These are phyloP conservation scores for Corynascus novoguineensis DNA, from an alignment of 495 filamentous ascomycete species.

Conservation along the genomic window DNA sequence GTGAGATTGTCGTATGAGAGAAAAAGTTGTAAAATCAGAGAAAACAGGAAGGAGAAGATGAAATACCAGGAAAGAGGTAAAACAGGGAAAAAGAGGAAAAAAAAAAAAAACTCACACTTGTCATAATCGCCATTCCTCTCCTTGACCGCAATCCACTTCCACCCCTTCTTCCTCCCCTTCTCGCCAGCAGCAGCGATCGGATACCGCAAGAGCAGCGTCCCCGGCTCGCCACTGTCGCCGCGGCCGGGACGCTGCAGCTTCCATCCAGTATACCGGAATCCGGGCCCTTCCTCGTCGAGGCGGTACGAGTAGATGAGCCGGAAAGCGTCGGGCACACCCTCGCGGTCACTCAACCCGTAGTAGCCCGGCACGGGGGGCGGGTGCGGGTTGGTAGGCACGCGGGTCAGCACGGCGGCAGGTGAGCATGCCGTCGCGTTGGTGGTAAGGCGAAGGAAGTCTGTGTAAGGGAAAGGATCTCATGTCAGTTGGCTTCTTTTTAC, in stretches of 20 bases:
- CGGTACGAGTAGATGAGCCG: conserved; percentile 18
- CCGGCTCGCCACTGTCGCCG: not conserved
- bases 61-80: not conserved
- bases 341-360: conserved; percentile 18
- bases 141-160: conserved; percentile 21
- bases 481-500: too few relatives aligned
- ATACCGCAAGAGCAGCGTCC: conserved; percentile 11
- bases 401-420: not conserved
- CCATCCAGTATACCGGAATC: conserved; percentile 11
- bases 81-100: not conserved
- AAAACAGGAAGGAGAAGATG: not conserved
- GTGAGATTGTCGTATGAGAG: too few relatives aligned
- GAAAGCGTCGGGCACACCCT: conserved; percentile 18
- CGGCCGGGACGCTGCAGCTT: not conserved
- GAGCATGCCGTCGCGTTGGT: not conserved
- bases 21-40: too few relatives aligned
- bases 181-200: not conserved
- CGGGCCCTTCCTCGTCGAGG: conserved; percentile 5
- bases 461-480: too few relatives aligned
- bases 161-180: not conserved
- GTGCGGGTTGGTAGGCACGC: conserved; percentile 24
- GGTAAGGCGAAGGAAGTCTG: conserved; percentile 16
- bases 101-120: conserved; percentile 7
- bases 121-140: conserved; percentile 12
- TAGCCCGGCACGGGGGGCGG: conserved; percentile 26